Percentiles rank a stretch among this genome's conserved stretches.
phyloP scores from a whole-genome alignment of 345 rosid species.

The Psidium friedrichsthalianum region DNA sequence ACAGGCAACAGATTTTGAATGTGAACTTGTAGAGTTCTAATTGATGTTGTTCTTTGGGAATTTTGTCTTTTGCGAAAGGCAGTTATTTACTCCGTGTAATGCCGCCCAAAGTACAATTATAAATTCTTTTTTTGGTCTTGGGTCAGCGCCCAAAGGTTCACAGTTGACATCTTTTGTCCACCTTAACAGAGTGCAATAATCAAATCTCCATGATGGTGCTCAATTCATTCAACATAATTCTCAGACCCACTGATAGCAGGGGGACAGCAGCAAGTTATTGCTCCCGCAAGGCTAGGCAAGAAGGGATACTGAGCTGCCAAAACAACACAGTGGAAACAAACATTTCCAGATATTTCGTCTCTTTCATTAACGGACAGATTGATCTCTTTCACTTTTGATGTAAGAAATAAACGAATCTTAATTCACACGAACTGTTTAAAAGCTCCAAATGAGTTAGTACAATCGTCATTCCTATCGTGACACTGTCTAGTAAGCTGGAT shows the following conservation, averaged over 20 bases:
- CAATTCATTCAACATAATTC: background rate
- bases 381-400: background rate
- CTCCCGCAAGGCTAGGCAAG: background rate
- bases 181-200: background rate
- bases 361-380: background rate
- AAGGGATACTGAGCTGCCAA: background rate
- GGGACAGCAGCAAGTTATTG: background rate
- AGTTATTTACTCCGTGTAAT: background rate
- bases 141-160: background rate
- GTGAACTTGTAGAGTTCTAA: slow-evolving; percentile 18
- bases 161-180: background rate
- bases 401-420: background rate
- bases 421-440: background rate
- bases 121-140: background rate
- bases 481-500: background rate
- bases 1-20: slow-evolving; percentile 9
- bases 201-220: background rate
- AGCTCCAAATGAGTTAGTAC: background rate
- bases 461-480: background rate
- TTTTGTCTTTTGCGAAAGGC: background rate
- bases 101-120: background rate
- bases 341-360: background rate
- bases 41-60: background rate
- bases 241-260: background rate
- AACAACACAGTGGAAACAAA: background rate